phyloP scores from a whole-genome alignment of 192 early-diverging fungal genomes.

The Gonapodya prolifera region DNA sequence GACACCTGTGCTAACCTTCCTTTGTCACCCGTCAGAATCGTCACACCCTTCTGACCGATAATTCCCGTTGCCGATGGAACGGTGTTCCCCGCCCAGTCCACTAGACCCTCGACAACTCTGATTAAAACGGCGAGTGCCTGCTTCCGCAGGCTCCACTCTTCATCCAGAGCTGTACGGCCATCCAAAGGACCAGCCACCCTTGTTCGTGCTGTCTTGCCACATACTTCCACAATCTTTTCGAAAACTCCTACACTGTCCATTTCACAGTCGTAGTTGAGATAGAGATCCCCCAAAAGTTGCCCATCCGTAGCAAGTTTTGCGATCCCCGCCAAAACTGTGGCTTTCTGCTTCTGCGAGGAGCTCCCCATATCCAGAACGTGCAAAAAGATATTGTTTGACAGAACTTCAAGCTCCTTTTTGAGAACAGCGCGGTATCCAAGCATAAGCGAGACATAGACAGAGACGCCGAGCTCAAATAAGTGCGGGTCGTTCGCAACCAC shows the following conservation, averaged over 20 bases:
- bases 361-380: conserved; percentile 52
- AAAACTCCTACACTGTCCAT: conserved; percentile 29
- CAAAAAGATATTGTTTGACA: conserved; percentile 40
- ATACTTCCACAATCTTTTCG: conserved; percentile 33
- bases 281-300: conserved; percentile 41
- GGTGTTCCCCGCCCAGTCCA: conserved; percentile 23
- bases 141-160: conserved; percentile 28
- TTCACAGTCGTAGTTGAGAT: conserved; percentile 52
- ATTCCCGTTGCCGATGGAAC: not conserved
- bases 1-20: not conserved
- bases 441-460: conserved; percentile 40
- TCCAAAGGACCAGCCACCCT: conserved; percentile 8
- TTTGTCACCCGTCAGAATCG: not conserved
- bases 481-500: conserved; percentile 31
- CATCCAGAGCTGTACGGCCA: not conserved
- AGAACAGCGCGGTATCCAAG: conserved; percentile 28
- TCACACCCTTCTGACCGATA: not conserved
- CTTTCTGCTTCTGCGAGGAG: conserved; percentile 38
- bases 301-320: not conserved
- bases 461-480: conserved; percentile 44
- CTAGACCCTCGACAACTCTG: conserved; percentile 34
- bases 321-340: conserved; percentile 34
- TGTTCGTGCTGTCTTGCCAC: conserved; percentile 30
- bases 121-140: conserved; percentile 27
- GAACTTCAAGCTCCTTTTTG: conserved; percentile 45